These are phyloP conservation scores for Calycina herbarum DNA, from an alignment of 2,329 filamentous ascomycete species.

Conservation along the genomic window DNA sequence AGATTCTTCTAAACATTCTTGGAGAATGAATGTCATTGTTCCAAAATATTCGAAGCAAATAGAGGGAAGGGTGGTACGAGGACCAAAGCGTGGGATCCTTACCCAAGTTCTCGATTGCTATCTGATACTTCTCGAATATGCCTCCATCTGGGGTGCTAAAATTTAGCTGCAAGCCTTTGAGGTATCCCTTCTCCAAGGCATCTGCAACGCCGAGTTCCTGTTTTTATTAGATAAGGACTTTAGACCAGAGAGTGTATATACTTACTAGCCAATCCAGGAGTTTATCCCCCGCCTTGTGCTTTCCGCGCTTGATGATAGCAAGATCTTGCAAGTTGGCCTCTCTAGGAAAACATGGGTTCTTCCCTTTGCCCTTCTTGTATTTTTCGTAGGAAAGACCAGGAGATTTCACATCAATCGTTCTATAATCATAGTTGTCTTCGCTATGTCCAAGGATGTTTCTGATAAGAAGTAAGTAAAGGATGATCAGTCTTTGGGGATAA, in stretches of 20 bases:
- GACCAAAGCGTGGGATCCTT: background rate
- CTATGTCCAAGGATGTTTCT: background rate
- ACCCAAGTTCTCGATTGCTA: background rate
- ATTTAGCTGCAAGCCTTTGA: background rate
- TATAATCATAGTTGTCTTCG: background rate
- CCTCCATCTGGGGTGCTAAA: background rate
- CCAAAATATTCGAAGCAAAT: too few species aligned
- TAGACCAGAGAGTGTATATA: background rate
- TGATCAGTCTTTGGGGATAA: background rate
- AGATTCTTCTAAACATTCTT: too few species aligned
- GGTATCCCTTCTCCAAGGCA: background rate
- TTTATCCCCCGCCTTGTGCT: background rate
- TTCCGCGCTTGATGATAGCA: background rate
- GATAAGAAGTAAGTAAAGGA: background rate
- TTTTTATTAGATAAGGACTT: background rate
- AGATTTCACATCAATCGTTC: background rate
- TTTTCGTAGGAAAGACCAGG: background rate
- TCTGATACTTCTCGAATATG: background rate
- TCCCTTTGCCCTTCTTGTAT: background rate
- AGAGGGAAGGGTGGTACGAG: too few species aligned
- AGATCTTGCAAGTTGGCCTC: background rate
- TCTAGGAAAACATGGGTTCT: background rate
- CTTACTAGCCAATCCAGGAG: background rate
- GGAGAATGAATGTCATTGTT: too few species aligned
- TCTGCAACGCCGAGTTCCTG: constrained; percentile 3